A percentile compares a stretch with the other conserved stretches of the same genome.
phyloP scores from a whole-genome alignment of 1,284 basidiomycete genomes.

The Malassezia pachydermatis region DNA sequence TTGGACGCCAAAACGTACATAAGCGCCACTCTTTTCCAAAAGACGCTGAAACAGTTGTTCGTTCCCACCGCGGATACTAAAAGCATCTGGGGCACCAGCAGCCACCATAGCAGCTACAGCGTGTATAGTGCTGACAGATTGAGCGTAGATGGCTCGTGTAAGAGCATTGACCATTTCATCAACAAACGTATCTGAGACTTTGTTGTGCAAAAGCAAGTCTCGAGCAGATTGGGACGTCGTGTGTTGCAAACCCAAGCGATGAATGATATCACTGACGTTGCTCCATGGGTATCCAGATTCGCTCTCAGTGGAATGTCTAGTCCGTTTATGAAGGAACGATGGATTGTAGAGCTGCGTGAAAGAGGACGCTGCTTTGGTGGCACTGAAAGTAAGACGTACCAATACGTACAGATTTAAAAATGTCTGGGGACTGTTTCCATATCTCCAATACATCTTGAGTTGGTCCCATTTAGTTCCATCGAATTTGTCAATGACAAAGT shows the following conservation, averaged over 20 bases:
- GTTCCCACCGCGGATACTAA: constrained; percentile 68
- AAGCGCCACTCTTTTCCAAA: constrained; percentile 58
- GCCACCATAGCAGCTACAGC: constrained; percentile 66
- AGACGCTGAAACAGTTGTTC: constrained; percentile 75
- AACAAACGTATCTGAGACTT: constrained; percentile 47
- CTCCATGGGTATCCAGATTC: constrained; percentile 53
- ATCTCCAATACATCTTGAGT: constrained; percentile 55
- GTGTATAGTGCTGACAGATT: constrained; percentile 65
- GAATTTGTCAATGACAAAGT: constrained; percentile 39
- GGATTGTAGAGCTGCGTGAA: constrained; percentile 58
- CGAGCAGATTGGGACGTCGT: constrained; percentile 25
- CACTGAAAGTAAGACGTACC: background rate
- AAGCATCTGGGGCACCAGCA: constrained; percentile 63
- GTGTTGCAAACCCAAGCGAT: constrained; percentile 54
- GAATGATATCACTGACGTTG: constrained; percentile 56
- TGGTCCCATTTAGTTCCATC: constrained; percentile 40
- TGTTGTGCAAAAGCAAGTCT: constrained; percentile 33
- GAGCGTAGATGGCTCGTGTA: constrained; percentile 74
- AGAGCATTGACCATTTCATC: constrained; percentile 72
- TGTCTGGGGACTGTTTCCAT: constrained; percentile 62
- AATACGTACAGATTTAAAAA: constrained; percentile 47
- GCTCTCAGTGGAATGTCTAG: background rate
- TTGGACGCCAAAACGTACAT: constrained; percentile 22
- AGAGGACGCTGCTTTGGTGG: constrained; percentile 31
- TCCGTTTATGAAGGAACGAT: constrained; percentile 52